Evolutionary conservation across 176 grass and related monocot species (phyloP), one percentile per base, ranked within the genome.

Genomic region (Bromus sterilis): DNA sequence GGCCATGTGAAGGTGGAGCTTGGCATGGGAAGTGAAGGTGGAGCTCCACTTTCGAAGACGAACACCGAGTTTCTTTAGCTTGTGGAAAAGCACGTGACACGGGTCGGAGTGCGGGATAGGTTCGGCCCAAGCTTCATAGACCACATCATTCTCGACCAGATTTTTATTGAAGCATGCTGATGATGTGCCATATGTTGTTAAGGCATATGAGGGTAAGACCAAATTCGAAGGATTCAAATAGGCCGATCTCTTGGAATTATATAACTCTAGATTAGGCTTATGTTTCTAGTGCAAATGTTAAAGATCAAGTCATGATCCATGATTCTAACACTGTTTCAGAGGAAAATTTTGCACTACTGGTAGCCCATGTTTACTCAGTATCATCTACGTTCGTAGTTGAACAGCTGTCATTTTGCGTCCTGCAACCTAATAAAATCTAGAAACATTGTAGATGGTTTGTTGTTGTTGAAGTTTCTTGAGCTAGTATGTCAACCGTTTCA

Each of bases 131-230:
- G 41, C 41, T 43, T 43, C 41, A 43, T 43, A 11, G 10, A 43
- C 41, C 41, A 43, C 41, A 11, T 43, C 10, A 11, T 87, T 91
- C 85, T 46, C 13, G 0, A 0, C 2, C 3, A 77, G 10, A 41
- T 87, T 51, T 58, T 77, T 87, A 18, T 21, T 15, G 11, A 81
- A 32, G 64, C 57, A 84, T 84, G 81, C 72, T 44, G 23, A 77
- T 1, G 29, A 91, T 32, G 63, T 87, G 51, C 89, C 85, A 46
- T 85, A 85, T 62, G 85, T 91, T 77, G 29, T 91, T 31, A 51
- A 78, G 56, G 85, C 85, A 41, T 87, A 85, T 26, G 58, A 85
- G 36, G 89, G 89, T 64, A 80, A 91, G 42, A 87, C 87, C 44
- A 68, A 48, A 81, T 91, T 91, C 51, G 24, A 91, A 71, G 89